Evolutionary conservation across 352 stramenopile species (phyloP).

Genomic region (Globisporangium iwayamae): DNA sequence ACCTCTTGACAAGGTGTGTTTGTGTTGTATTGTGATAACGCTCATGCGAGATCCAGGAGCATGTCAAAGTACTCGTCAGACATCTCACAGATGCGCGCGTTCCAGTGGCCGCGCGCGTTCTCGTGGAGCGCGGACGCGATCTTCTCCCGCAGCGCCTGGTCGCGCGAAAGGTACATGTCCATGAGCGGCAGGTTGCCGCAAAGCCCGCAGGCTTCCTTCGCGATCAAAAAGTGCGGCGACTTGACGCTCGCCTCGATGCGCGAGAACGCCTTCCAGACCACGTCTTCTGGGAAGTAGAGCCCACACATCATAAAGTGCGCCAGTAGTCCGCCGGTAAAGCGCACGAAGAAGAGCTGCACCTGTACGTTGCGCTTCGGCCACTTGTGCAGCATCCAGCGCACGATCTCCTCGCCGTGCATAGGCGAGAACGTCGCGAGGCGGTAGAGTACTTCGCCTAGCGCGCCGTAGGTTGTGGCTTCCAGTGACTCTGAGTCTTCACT

Average conservation of each 20-base stretch:
- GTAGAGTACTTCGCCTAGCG: constrained; percentile 60
- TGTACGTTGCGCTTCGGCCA: constrained; percentile 74
- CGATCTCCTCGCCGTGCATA: constrained; percentile 52
- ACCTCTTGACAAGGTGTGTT: not conserved
- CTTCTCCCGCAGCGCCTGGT: constrained; percentile 54
- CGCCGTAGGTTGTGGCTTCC: constrained; percentile 60
- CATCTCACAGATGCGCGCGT: constrained; percentile 69
- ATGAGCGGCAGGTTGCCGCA: constrained; percentile 67
- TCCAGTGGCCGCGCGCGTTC: constrained; percentile 68
- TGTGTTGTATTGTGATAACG: not conserved
- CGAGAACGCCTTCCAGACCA: constrained; percentile 48
- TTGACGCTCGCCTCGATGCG: constrained; percentile 50
- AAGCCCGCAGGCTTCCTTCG: constrained; percentile 62
- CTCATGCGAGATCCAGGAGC: constrained; percentile 70
- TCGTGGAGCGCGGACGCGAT: constrained; percentile 62
- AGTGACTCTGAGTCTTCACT: constrained; percentile 55
- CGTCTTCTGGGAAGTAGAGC: constrained; percentile 42
- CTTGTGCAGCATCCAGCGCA: constrained; percentile 68
- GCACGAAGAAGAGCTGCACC: constrained; percentile 72
- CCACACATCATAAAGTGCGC: constrained; percentile 57
- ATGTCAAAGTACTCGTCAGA: constrained; percentile 81
- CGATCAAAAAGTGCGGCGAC: constrained; percentile 70
- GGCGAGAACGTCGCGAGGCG: constrained; percentile 57
- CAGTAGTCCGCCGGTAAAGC: constrained; percentile 57
- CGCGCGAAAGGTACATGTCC: constrained; percentile 56